These are phyloP conservation scores for Exophiala dermatitidis DNA, from an alignment of 2,329 filamentous ascomycete species.

Conservation along the genomic window DNA sequence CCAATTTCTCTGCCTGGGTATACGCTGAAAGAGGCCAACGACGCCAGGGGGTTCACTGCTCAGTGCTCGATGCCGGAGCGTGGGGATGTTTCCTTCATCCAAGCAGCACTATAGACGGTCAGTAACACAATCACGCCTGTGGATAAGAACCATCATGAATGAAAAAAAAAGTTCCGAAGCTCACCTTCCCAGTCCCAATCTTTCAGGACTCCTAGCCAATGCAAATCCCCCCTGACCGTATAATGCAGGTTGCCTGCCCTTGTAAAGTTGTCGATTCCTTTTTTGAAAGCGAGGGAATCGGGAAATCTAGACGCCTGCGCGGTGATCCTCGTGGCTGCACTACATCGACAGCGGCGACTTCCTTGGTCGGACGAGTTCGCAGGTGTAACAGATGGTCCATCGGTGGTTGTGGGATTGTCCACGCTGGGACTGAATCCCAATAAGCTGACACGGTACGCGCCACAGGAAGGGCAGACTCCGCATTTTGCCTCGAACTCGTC, in stretches of 20 bases:
- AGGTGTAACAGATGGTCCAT: background rate
- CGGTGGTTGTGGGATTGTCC: background rate
- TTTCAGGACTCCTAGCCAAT: slow-evolving; percentile 65
- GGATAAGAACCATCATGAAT: too few species aligned
- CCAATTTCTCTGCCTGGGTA: too few species aligned
- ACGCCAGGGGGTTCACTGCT: too few species aligned
- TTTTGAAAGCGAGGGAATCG: slow-evolving; percentile 10
- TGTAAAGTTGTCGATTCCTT: slow-evolving; percentile 13
- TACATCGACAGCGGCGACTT: too few species aligned
- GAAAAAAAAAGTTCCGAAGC: slow-evolving; percentile 17
- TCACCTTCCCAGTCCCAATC: slow-evolving; percentile 64
- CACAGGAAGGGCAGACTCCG: background rate
- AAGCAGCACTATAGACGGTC: too few species aligned
- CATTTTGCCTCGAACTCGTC: slow-evolving; percentile 42
- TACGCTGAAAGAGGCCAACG: too few species aligned
- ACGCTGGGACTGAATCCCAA: background rate
- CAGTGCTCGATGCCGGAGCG: too few species aligned
- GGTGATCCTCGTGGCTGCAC: too few species aligned
- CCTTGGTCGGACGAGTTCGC: background rate
- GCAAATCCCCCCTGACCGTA: slow-evolving; percentile 56
- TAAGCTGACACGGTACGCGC: too few species aligned
- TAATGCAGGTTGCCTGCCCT: slow-evolving; percentile 50
- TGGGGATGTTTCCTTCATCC: too few species aligned
- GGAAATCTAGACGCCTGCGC: slow-evolving; percentile 2
- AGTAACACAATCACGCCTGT: too few species aligned